Base-by-base conservation (phyloP, 73 alveolate species). In the Blepharisma japonicum region DNA sequence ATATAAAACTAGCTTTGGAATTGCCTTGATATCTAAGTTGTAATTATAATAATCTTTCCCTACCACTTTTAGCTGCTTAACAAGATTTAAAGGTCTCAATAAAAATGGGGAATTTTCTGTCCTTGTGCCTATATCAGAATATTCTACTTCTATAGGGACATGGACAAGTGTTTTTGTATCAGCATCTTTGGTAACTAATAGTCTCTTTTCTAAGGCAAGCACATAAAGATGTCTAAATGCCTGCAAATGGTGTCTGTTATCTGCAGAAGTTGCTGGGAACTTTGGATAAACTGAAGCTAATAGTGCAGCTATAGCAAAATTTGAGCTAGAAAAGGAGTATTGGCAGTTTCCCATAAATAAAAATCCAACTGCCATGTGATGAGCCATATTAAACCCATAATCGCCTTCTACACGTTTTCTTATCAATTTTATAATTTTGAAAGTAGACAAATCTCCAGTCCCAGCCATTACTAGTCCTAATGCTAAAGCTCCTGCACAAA, bases 201-300 rank as follows among this genome's bases (percentile, higher is more conserved):
- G 47, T 2, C 74, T n/a, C 5, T 61, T 61, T 61, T 95, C 97
- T 38, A 96, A 83, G 9, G 98, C 98, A 45, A 96, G 78, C 8
- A 96, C 98, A 84, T 96, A 96, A 87, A 94, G 87, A 83, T 96
- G 98, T 76, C 99, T 82, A 56, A 96, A 86, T 53, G 99, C 99
- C 74, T 96, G 94, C 32, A 96, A 81, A 83, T 95, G 96, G 79
- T 92, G 87, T 61, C 97, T 86, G 83, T 96, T 96, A 77, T 96
- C 99, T 46, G 89, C 81, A 55, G 98, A 90, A 53, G 91, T 89
- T 45, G 88, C 74, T 77, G 98, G 98, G 84, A 94, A 93, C 27
- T 89, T 76, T 7, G 99, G 99, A 78, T 88, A 95, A 2, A 96
- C 84, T 14, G 98, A 76, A 72, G 94, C 83, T 74, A 94, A 77